Percentiles rank a stretch among this genome's conserved stretches.
Conservation (phyloP, 352 stramenopile species). For the Phytophthora meadii region DNA sequence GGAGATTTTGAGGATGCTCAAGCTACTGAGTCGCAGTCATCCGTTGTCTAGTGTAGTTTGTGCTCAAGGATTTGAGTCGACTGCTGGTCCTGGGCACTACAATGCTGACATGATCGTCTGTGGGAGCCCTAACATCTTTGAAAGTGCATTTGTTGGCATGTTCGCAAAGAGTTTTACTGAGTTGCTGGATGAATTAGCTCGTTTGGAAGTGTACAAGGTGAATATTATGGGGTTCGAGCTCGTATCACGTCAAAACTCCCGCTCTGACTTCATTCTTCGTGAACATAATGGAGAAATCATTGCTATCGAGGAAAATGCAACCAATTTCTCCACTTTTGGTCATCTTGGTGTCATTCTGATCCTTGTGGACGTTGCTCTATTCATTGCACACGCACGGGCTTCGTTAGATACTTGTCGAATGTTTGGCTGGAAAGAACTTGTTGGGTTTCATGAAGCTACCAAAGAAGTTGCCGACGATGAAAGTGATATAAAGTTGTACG, state of each 20-base stretch:
- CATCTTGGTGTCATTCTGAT: conserved; percentile 60
- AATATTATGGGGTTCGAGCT: conserved; percentile 65
- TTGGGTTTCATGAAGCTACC: conserved; percentile 11
- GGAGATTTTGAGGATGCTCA: conserved; percentile 56
- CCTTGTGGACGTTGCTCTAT: conserved; percentile 44
- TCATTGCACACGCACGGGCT: conserved; percentile 35
- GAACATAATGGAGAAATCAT: conserved; percentile 24
- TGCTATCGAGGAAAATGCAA: conserved; percentile 33
- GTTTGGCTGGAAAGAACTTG: conserved; percentile 41
- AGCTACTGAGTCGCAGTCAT: conserved; percentile 53
- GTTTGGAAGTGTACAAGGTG: conserved; percentile 54
- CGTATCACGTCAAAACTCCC: conserved; percentile 53
- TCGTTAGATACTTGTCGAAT: conserved; percentile 42
- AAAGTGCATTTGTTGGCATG: conserved; percentile 49
- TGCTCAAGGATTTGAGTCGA: conserved; percentile 53
- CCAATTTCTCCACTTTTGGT: conserved; percentile 67
- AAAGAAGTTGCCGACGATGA: conserved; percentile 2
- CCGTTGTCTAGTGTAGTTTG: conserved; percentile 49
- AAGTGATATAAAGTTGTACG: not conserved
- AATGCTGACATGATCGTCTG: conserved; percentile 44
- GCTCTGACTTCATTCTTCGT: conserved; percentile 37
- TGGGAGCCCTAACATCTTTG: conserved; percentile 49
- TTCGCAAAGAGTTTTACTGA: conserved; percentile 42
- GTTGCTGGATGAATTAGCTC: conserved; percentile 46
- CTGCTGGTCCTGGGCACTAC: conserved; percentile 30